Evolutionary conservation across 179 eudicot species (phyloP).

Genomic region (Patellifolia procumbens): DNA sequence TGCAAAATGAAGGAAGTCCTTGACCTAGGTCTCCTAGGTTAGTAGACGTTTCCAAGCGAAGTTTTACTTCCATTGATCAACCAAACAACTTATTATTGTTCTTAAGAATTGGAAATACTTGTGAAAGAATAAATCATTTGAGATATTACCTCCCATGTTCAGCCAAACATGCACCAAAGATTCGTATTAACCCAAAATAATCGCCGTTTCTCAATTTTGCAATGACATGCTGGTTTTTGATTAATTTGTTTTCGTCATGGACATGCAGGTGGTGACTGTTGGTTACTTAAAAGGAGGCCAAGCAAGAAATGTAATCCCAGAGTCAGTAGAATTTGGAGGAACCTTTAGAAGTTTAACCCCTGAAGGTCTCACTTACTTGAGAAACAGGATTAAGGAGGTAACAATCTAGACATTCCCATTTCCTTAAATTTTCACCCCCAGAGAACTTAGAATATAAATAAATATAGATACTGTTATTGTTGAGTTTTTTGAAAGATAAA

Average conservation of each 20-base stretch:
- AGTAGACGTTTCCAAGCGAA: no score
- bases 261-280: slow-evolving; percentile 47
- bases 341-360: slow-evolving; percentile 46
- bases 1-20: no score
- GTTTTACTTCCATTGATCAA: no score
- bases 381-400: slow-evolving; percentile 53
- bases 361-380: slow-evolving; percentile 42
- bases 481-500: no score
- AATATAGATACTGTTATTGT: no score
- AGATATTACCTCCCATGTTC: no score
- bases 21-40: no score
- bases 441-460: background rate
- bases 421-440: background rate
- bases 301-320: slow-evolving; percentile 58
- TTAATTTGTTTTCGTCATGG: background rate
- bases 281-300: slow-evolving; percentile 52
- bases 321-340: slow-evolving; percentile 49
- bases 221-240: background rate
- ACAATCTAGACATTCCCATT: background rate
- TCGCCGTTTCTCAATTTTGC: background rate
- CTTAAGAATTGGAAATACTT: no score
- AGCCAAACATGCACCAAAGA: no score
- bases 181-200: no score
- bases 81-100: no score
- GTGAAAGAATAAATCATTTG: no score